phyloP scores from a whole-genome alignment of 2,329 filamentous ascomycete genomes.

The Ceratocystiopsis minuta region DNA sequence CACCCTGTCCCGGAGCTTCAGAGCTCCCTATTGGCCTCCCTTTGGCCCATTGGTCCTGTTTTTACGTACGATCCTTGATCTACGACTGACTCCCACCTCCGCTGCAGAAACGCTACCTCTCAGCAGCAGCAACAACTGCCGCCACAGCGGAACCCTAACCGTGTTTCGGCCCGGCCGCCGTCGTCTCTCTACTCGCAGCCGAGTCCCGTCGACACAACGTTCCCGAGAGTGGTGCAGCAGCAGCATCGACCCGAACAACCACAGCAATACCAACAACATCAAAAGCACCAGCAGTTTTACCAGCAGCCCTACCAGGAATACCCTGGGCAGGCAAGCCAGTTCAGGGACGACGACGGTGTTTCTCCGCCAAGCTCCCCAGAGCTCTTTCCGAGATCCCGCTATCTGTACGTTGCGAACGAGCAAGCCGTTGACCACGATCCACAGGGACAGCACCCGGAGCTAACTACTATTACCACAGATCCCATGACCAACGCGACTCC shows the following conservation, averaged over 20 bases:
- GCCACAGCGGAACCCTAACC: slow-evolving; percentile 18
- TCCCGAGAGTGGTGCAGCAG: slow-evolving; percentile 12
- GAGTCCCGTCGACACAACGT: slow-evolving; percentile 22
- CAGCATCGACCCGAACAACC: slow-evolving; percentile 3
- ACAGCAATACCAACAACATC: slow-evolving; percentile 2
- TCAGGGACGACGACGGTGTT: slow-evolving; percentile 18
- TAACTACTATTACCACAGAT: neutral
- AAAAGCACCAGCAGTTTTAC: slow-evolving; percentile 2
- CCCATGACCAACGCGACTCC: slow-evolving; percentile 1
- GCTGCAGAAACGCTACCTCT: slow-evolving; percentile 9
- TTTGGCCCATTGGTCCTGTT: too few species aligned
- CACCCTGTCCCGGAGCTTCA: too few species aligned
- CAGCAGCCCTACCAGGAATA: slow-evolving; percentile 3
- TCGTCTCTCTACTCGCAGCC: slow-evolving; percentile 46
- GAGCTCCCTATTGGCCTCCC: too few species aligned
- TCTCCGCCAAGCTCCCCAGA: slow-evolving; percentile 43
- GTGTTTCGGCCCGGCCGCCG: slow-evolving; percentile 23
- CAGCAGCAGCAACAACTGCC: slow-evolving; percentile 4
- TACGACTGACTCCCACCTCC: too few species aligned
- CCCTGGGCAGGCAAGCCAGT: slow-evolving; percentile 1
- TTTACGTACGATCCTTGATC: too few species aligned
- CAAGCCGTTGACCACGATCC: neutral
- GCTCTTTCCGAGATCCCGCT: slow-evolving; percentile 11
- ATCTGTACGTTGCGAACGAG: too few species aligned
- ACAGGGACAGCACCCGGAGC: neutral